Percentiles rank a stretch among this genome's conserved stretches.
Conservation (phyloP, 2,329 filamentous ascomycete species). For the Sordariomycetes sp. region DNA sequence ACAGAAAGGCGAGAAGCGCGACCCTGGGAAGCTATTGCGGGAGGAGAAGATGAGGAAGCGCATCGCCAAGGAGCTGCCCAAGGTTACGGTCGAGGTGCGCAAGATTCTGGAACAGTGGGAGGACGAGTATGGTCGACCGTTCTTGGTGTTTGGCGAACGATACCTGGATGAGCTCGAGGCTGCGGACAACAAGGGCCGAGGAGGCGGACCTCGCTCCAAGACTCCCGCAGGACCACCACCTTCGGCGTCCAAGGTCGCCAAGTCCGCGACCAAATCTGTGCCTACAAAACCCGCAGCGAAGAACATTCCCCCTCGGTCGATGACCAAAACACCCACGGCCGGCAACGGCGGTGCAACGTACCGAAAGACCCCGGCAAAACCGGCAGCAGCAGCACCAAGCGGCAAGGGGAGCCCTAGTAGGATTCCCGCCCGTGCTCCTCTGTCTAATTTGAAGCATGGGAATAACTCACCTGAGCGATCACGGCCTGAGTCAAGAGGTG, state of each 20-base stretch:
- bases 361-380: slow-evolving; percentile 12
- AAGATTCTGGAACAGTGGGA: slow-evolving; percentile 83
- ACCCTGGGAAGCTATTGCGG: slow-evolving; percentile 84
- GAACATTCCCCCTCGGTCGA: slow-evolving; percentile 25
- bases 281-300: slow-evolving; percentile 20
- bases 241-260: slow-evolving; percentile 27
- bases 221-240: slow-evolving; percentile 60
- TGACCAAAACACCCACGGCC: slow-evolving; percentile 47
- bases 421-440: slow-evolving; percentile 60
- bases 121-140: slow-evolving; percentile 86
- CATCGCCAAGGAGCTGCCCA: slow-evolving; percentile 91
- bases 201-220: slow-evolving; percentile 51
- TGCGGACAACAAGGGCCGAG: slow-evolving; percentile 46
- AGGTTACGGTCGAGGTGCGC: slow-evolving; percentile 74
- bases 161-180: slow-evolving; percentile 80
- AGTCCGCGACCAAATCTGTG: slow-evolving; percentile 18
- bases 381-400: slow-evolving; percentile 12
- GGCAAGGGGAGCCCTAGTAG: slow-evolving; percentile 31
- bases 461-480: slow-evolving; percentile 75
- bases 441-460: slow-evolving; percentile 60
- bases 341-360: slow-evolving; percentile 15
- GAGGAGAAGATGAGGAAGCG: slow-evolving; percentile 99
- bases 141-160: slow-evolving; percentile 83
- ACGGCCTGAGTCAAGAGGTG: slow-evolving; percentile 31
- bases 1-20: slow-evolving; percentile 86